These are phyloP conservation scores for Ophiostoma quercus DNA, from an alignment of 2,329 filamentous ascomycete species.

Conservation along the genomic window DNA sequence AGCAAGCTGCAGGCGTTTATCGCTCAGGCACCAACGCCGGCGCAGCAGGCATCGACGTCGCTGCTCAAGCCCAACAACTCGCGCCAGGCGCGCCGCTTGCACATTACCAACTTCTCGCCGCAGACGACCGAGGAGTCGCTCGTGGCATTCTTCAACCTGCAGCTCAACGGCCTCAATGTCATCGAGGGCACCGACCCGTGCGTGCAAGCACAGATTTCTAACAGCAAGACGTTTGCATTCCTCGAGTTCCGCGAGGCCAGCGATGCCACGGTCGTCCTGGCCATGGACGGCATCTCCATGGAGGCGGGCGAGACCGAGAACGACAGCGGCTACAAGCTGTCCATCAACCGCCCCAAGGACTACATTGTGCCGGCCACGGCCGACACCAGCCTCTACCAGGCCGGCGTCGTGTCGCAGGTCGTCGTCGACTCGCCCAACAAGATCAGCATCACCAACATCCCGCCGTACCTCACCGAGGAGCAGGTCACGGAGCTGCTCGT, in stretches of 20 bases:
- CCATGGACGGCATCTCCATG: slow-evolving; percentile 86
- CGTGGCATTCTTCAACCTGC: slow-evolving; percentile 85
- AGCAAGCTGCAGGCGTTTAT: slow-evolving; percentile 92
- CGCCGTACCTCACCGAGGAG: slow-evolving; percentile 79
- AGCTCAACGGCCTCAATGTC: slow-evolving; percentile 94
- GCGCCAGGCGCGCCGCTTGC: slow-evolving; percentile 85
- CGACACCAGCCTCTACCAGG: slow-evolving; percentile 67
- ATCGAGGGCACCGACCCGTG: slow-evolving; percentile 80
- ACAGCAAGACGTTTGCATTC: slow-evolving; percentile 74
- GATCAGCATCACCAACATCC: slow-evolving; percentile 86
- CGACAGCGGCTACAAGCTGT: slow-evolving; percentile 39
- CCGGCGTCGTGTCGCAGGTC: slow-evolving; percentile 69
- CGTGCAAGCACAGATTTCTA: slow-evolving; percentile 72
- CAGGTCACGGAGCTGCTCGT: slow-evolving; percentile 86
- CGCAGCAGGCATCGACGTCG: slow-evolving; percentile 42
- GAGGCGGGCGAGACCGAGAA: slow-evolving; percentile 54
- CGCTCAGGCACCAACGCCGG: slow-evolving; percentile 60
- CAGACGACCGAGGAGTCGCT: slow-evolving; percentile 70
- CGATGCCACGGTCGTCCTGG: slow-evolving; percentile 86
- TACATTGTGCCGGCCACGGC: slow-evolving; percentile 84
- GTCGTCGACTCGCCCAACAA: slow-evolving; percentile 94
- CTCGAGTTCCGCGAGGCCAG: slow-evolving; percentile 83
- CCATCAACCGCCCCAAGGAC: slow-evolving; percentile 85
- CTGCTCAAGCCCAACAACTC: slow-evolving; percentile 82
- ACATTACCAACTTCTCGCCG: slow-evolving; percentile 75